Evolutionary conservation across 2,329 filamentous ascomycete species (phyloP), one percentile per base, ranked within the genome.

Genomic region (Penicillium sp.): DNA sequence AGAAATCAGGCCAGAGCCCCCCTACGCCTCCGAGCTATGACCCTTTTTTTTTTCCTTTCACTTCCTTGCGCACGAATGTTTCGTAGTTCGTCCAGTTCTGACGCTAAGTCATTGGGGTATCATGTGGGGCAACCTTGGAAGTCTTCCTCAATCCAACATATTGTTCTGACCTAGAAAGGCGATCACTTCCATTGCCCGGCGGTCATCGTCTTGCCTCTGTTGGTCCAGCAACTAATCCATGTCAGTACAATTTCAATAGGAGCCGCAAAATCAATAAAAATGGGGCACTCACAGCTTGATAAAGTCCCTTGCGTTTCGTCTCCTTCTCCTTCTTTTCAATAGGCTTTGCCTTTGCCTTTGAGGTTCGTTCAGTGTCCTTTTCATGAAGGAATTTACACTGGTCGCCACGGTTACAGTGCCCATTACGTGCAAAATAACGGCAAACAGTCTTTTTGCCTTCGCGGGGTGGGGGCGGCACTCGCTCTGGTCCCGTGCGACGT

Each of bases 321-420:
- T 52, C 68, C 57, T 67, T 68, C 57, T 67, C 67, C 60, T 69
- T 69, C 51, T 40, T 45, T 31, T 60, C 55, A 9, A 29, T 31
- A n/a, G 61, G 56, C 58, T 70, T 71, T n/a, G 62, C 10, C 58
- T 73, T 73, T 17, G 62, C 15, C 59, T 73, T 73, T 17, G 57
- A 56, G 37, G 51, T 64, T 55, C 65, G 64, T 50, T 74, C 70
- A 3, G 71, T 53, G 41, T 53, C 41, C 6, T 35, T 59, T 29
- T 79, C 76, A 54, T 81, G 79, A 9, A 69, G 67, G 53, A 75
- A 81, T 47, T 69, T 73, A 62, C 79, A 81, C 37, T 67, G 68
- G 19, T 73, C 68, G 2, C 78, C 79, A 40, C 71, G 75, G 49
- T 69, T 71, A 63, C 79, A 81, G 21, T 71, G 72, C 9, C 78